Percentiles rank a stretch among this genome's conserved stretches.
phyloP scores from a whole-genome alignment of 2,329 filamentous ascomycete genomes.

The Aspergillus cejpii region DNA sequence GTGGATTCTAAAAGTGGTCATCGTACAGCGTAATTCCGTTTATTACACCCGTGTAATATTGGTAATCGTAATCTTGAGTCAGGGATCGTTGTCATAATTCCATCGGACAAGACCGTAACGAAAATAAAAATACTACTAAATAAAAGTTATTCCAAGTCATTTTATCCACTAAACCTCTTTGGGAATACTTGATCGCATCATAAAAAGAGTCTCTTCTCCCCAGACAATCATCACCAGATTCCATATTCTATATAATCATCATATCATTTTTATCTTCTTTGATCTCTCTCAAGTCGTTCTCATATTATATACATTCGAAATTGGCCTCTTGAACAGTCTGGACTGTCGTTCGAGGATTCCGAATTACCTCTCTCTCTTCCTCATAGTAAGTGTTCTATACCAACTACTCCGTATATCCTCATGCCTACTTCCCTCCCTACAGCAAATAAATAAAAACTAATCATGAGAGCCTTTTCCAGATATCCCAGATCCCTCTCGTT shows the following conservation, averaged over 20 bases:
- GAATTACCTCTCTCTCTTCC: too few species aligned
- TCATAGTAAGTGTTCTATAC: neutral
- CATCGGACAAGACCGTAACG: neutral
- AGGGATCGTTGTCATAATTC: neutral
- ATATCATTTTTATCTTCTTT: neutral
- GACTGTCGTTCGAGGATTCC: too few species aligned
- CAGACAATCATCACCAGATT: neutral
- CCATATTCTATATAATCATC: neutral
- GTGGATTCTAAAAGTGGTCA: too few species aligned
- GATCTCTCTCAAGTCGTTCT: neutral
- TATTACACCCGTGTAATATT: neutral
- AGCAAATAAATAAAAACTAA: too few species aligned
- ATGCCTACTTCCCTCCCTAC: neutral
- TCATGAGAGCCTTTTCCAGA: too few species aligned
- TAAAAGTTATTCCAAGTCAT: neutral
- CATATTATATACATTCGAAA: neutral
- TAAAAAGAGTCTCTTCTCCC: neutral
- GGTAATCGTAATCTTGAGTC: neutral
- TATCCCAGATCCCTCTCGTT: too few species aligned
- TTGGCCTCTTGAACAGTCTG: too few species aligned
- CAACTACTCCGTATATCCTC: neutral
- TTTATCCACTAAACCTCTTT: neutral
- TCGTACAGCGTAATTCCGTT: too few species aligned
- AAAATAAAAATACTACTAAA: neutral
- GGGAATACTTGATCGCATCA: neutral